Evolutionary conservation across 2,329 filamentous ascomycete genomes (phyloP).

Genomic region (Hymenoscyphus fraxineus): DNA sequence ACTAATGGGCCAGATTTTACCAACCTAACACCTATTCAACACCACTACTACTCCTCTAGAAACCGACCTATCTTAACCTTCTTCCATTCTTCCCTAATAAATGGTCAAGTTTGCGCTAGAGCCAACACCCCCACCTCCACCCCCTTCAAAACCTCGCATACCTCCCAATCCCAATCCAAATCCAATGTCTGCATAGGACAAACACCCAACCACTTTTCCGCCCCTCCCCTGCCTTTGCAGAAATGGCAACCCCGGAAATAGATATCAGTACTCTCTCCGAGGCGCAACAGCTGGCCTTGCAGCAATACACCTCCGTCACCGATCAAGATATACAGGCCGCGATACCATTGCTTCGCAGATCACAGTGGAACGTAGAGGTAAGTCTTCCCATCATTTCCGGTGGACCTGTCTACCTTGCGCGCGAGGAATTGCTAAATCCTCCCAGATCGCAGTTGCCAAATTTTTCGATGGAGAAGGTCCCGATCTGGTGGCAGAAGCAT

Average conservation of each 20-base stretch:
- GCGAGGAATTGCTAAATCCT: not conserved
- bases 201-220: not conserved
- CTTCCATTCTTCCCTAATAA: too few relatives aligned
- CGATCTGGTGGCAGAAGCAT: constrained; percentile 74
- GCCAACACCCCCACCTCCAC: not conserved
- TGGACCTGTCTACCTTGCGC: not conserved
- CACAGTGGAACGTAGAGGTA: constrained; percentile 95
- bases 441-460: constrained; percentile 86
- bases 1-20: not conserved
- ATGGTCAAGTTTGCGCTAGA: too few relatives aligned
- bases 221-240: not conserved
- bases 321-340: constrained; percentile 75
- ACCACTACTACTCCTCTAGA: too few relatives aligned
- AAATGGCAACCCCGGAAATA: constrained; percentile 46
- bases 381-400: constrained; percentile 16
- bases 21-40: not conserved
- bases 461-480: constrained; percentile 96
- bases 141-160: not conserved
- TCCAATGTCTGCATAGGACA: constrained; percentile 44
- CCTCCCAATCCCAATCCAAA: not conserved
- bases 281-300: constrained; percentile 76
- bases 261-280: constrained; percentile 69
- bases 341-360: constrained; percentile 73
- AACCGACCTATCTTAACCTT: not conserved
- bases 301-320: constrained; percentile 86